Conservation (phyloP, 768 basidiomycete genomes). For the Hebeloma cylindrosporum region DNA sequence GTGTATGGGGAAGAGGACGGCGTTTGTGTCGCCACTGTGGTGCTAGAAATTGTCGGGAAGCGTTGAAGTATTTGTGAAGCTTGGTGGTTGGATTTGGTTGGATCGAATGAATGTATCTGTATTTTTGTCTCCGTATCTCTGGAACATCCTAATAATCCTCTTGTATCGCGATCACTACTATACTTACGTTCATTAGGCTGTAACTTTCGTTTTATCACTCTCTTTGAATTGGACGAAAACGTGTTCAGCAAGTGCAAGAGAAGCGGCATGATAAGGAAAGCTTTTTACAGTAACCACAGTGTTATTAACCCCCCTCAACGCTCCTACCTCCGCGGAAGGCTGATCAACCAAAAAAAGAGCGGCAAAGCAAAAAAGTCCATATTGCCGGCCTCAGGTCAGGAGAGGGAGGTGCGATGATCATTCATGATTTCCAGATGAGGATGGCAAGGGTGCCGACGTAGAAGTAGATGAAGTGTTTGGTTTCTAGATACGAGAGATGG, state of each 20-base stretch:
- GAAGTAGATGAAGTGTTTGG: constrained; percentile 99
- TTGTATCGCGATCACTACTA: constrained; percentile 19
- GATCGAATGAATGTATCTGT: constrained; percentile 20
- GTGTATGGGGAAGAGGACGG: constrained; percentile 52
- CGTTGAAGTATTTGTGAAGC: constrained; percentile 13
- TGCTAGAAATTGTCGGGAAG: constrained; percentile 53
- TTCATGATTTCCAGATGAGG: constrained; percentile 92
- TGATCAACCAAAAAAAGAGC: background rate
- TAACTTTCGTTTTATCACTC: constrained; percentile 7
- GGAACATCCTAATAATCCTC: constrained; percentile 22
- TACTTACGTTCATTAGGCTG: constrained; percentile 23
- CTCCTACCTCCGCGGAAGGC: constrained; percentile 5
- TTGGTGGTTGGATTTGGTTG: constrained; percentile 7
- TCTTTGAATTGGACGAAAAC: constrained; percentile 8
- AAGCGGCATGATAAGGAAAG: constrained; percentile 20
- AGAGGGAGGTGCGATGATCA: background rate
- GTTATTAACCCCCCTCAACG: constrained; percentile 7
- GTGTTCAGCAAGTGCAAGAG: constrained; percentile 14
- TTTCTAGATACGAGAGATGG: constrained; percentile 55
- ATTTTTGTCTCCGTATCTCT: constrained; percentile 12
- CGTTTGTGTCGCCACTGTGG: constrained; percentile 52
- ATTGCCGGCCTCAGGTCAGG: background rate
- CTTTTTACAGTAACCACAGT: constrained; percentile 23
- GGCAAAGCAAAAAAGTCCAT: constrained; percentile 4
- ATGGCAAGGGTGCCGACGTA: constrained; percentile 92